These are phyloP conservation scores for Haberlea rhodopensis DNA, from an alignment of 257 asterid genomes.

Conservation along the genomic window DNA sequence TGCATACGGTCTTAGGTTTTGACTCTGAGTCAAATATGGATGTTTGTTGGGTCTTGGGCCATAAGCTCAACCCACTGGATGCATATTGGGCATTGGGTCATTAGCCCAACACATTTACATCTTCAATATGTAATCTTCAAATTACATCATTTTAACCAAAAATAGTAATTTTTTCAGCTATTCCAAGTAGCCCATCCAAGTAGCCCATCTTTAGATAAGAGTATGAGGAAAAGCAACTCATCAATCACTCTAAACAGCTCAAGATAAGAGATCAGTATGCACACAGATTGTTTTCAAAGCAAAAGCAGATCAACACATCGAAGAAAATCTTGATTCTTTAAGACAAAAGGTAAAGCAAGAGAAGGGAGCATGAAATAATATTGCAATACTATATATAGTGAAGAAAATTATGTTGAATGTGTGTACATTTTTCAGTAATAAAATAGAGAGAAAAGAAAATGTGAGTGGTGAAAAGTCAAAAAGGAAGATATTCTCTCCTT, in stretches of 20 bases:
- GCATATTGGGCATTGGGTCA: too few species aligned
- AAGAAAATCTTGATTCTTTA: constrained; percentile 56
- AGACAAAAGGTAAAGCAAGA: constrained; percentile 45
- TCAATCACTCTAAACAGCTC: constrained; percentile 44
- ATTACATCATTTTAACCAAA: constrained; percentile 28
- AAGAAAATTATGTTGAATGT: constrained; percentile 29
- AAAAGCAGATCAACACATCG: constrained; percentile 83
- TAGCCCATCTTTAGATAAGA: constrained; percentile 45
- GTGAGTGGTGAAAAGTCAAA: constrained; percentile 41
- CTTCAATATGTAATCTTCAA: constrained; percentile 20
- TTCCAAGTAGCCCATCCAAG: constrained; percentile 50
- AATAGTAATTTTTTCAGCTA: constrained; percentile 31
- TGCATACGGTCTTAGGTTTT: too few species aligned
- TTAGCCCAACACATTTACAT: too few species aligned
- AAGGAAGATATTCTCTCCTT: constrained; percentile 23
- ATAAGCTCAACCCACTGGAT: too few species aligned
- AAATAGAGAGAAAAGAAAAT: constrained; percentile 32
- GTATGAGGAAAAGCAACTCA: constrained; percentile 41
- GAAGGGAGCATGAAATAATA: constrained; percentile 24
- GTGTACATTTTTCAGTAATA: constrained; percentile 29
- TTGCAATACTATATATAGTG: constrained; percentile 29
- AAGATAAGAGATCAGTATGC: constrained; percentile 45
- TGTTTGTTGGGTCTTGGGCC: too few species aligned
- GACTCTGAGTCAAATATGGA: too few species aligned
- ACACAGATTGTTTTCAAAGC: constrained; percentile 31